phyloP scores from a whole-genome alignment of 305 asterid species.

The Solanum hybrid region DNA sequence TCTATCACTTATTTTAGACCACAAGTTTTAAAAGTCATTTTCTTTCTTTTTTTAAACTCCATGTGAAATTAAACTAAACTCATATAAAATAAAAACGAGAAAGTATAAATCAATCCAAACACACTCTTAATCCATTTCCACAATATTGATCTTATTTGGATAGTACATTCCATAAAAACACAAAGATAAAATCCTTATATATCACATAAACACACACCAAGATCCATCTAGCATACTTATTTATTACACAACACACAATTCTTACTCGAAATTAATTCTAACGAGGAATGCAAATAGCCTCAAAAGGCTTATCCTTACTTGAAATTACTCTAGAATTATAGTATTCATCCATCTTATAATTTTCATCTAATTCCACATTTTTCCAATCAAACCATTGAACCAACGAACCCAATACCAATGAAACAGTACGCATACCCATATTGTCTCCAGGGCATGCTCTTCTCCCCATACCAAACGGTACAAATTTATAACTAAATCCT shows the following conservation, averaged over 20 bases:
- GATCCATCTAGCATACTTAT: not conserved
- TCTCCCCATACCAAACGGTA: constrained; percentile 30
- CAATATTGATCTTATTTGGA: not conserved
- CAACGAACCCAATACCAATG: constrained; percentile 18
- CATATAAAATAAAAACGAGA: too few species aligned
- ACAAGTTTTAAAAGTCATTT: too few species aligned
- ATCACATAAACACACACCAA: not conserved
- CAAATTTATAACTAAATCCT: constrained; percentile 7
- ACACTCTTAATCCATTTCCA: not conserved
- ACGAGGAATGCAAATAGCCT: constrained; percentile 14
- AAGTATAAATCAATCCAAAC: not conserved
- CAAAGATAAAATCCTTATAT: not conserved
- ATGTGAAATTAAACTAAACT: not conserved
- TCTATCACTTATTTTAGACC: not conserved
- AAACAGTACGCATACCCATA: constrained; percentile 13
- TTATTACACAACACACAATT: not conserved
- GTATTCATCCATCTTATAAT: not conserved
- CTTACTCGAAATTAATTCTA: too few species aligned
- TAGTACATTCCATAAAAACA: not conserved
- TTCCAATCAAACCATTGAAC: constrained; percentile 26
- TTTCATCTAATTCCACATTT: not conserved
- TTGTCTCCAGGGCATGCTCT: constrained; percentile 21
- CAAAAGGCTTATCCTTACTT: constrained; percentile 9
- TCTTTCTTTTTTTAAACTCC: not conserved
- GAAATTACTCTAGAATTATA: not conserved